phyloP scores from a whole-genome alignment of 192 early-diverging fungal species.

The Entomortierella beljakovae region DNA sequence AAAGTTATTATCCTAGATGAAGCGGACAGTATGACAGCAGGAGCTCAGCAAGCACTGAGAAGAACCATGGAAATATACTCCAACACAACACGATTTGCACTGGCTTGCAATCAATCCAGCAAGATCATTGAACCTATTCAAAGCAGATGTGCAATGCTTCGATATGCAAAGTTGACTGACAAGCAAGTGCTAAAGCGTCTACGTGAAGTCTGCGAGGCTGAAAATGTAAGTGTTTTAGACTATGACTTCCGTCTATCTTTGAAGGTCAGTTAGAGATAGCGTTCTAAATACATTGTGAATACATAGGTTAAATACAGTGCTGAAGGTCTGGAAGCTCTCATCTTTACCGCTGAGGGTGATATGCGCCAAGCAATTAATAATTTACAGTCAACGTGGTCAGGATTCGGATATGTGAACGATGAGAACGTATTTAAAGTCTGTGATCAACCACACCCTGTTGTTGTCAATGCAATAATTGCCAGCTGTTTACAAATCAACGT shows the following conservation, averaged over 20 bases:
- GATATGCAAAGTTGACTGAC: slow-evolving; percentile 84
- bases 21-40: slow-evolving; percentile 98
- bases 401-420: slow-evolving; percentile 85
- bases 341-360: slow-evolving; percentile 97
- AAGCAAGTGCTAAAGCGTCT: slow-evolving; percentile 84
- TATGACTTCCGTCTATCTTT: not conserved
- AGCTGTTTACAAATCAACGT: slow-evolving; percentile 76
- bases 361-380: slow-evolving; percentile 99
- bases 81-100: slow-evolving; percentile 93
- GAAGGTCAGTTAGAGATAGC: not conserved
- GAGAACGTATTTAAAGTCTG: slow-evolving; percentile 98
- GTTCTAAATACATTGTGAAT: not conserved
- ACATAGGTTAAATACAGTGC: slow-evolving; percentile 81
- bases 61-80: slow-evolving; percentile 99
- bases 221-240: slow-evolving; percentile 66
- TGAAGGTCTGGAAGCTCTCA: slow-evolving; percentile 92
- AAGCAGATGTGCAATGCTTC: slow-evolving; percentile 92
- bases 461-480: slow-evolving; percentile 80
- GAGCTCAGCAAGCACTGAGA: slow-evolving; percentile 96
- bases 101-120: slow-evolving; percentile 95
- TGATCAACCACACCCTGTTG: slow-evolving; percentile 94
- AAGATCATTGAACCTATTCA: slow-evolving; percentile 99
- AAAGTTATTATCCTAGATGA: slow-evolving; percentile 97
- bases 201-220: slow-evolving; percentile 83
- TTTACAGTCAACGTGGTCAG: slow-evolving; percentile 89